Conservation (phyloP, 2,329 filamentous ascomycete species). For the Chrysoporthe puriensis region DNA sequence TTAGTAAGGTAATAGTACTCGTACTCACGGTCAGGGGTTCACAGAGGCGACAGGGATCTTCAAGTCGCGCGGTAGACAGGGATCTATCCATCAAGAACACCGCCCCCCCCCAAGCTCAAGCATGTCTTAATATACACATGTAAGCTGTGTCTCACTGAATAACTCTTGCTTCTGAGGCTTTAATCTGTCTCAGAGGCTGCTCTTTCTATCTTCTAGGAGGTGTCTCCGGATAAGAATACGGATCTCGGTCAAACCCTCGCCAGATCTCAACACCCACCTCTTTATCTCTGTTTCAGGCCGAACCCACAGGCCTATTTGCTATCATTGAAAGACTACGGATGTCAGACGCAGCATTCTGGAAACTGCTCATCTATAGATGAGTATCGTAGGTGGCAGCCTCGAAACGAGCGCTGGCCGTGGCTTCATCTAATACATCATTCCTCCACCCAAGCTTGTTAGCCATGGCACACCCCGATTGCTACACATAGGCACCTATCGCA, state of each 20-base stretch:
- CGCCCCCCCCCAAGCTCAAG: neutral
- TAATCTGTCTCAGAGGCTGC: neutral
- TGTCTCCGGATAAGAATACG: neutral
- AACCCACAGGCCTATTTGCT: neutral
- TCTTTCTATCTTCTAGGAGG: neutral
- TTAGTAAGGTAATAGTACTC: neutral
- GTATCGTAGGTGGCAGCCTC: no score
- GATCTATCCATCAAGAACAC: neutral
- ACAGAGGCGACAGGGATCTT: neutral
- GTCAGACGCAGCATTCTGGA: no score
- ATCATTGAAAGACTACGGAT: neutral
- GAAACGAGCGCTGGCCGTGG: neutral
- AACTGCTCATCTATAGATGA: no score
- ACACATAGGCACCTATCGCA: neutral
- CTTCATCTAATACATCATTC: neutral
- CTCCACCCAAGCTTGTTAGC: neutral
- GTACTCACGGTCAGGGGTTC: neutral
- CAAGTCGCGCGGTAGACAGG: neutral
- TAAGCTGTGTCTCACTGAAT: neutral
- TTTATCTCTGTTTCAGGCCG: neutral
- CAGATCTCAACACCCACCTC: neutral
- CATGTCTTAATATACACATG: neutral
- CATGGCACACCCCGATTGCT: constrained; percentile 5
- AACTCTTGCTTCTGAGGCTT: neutral
- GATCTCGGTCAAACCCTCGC: neutral